phyloP scores from a whole-genome alignment of 2,329 filamentous ascomycete species.

The Epichloe festucae region DNA sequence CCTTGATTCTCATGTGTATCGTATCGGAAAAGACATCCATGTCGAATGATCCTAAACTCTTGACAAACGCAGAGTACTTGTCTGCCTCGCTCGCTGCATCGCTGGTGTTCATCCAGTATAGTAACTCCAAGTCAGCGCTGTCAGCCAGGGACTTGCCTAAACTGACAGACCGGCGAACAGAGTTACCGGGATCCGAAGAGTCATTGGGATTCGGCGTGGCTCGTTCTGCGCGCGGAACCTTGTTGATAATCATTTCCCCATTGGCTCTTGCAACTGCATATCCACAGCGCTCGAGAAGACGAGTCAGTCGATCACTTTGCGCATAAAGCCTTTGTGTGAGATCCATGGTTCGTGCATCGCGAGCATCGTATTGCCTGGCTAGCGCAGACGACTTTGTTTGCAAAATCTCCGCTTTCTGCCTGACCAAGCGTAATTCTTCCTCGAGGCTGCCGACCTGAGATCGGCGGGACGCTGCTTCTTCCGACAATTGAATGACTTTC shows the following conservation, averaged over 20 bases:
- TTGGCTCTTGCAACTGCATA: slow-evolving; percentile 68
- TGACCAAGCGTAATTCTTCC: slow-evolving; percentile 57
- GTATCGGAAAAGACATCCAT: slow-evolving; percentile 74
- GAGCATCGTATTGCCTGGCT: slow-evolving; percentile 49
- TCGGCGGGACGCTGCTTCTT: slow-evolving; percentile 61
- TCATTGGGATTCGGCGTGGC: slow-evolving; percentile 41
- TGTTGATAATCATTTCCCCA: slow-evolving; percentile 61
- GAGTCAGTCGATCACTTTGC: slow-evolving; percentile 72
- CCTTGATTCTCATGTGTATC: slow-evolving; percentile 78
- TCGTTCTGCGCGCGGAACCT: slow-evolving; percentile 49
- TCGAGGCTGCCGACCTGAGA: slow-evolving; percentile 65
- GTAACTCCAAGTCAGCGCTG: slow-evolving; percentile 54
- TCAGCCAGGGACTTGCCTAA: slow-evolving; percentile 43
- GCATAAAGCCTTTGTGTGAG: slow-evolving; percentile 71
- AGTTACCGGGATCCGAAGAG: slow-evolving; percentile 41
- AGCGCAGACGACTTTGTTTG: slow-evolving; percentile 39
- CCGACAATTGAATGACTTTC: slow-evolving; percentile 52
- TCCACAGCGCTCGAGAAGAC: slow-evolving; percentile 75
- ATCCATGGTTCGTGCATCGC: slow-evolving; percentile 64
- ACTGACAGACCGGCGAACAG: slow-evolving; percentile 40
- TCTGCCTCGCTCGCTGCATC: slow-evolving; percentile 53
- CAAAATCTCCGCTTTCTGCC: slow-evolving; percentile 47
- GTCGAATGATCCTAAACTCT: slow-evolving; percentile 64
- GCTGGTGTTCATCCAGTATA: slow-evolving; percentile 70
- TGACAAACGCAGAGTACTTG: slow-evolving; percentile 64